Percentiles rank a stretch among this genome's conserved stretches.
Evolutionary conservation across 148 eudicot species (phyloP).

Genomic region (Nepenthes mirabilis): DNA sequence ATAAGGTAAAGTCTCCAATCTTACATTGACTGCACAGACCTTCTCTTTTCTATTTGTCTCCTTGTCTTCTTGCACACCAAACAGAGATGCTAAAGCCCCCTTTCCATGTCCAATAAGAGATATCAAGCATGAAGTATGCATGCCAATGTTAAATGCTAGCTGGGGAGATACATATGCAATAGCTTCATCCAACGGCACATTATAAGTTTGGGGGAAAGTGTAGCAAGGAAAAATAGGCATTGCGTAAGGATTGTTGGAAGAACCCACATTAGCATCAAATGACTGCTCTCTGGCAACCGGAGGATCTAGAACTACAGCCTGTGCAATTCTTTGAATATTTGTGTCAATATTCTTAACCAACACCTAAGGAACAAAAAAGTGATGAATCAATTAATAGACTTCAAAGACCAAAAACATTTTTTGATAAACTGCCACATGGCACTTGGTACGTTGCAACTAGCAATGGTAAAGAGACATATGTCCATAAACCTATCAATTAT

Average conservation of each 20-base stretch:
- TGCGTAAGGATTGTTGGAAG: constrained; percentile 15
- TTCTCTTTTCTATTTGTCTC: constrained; percentile 20
- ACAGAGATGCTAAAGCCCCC: constrained; percentile 48
- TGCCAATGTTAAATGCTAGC: constrained; percentile 65
- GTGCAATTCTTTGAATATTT: constrained; percentile 45
- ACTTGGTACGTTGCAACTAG: no score
- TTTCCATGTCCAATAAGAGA: constrained; percentile 57
- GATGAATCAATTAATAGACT: neutral
- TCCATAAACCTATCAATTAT: no score
- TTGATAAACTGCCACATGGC: neutral
- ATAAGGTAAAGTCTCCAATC: constrained; percentile 52
- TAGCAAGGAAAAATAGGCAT: constrained; percentile 59
- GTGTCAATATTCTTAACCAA: constrained; percentile 46
- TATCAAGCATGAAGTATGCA: constrained; percentile 71
- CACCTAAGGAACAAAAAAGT: constrained; percentile 26
- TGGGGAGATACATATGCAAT: constrained; percentile 76
- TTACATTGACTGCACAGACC: constrained; percentile 27
- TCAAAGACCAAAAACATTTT: neutral
- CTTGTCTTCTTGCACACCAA: constrained; percentile 30
- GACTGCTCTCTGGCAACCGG: constrained; percentile 24
- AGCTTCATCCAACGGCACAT: constrained; percentile 22
- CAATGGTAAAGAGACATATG: no score
- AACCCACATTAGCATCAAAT: constrained; percentile 13
- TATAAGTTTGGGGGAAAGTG: constrained; percentile 17
- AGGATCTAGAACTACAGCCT: constrained; percentile 72